phyloP scores from a whole-genome alignment of 805 yeast species.

The Saccharomycopsis sp. region DNA sequence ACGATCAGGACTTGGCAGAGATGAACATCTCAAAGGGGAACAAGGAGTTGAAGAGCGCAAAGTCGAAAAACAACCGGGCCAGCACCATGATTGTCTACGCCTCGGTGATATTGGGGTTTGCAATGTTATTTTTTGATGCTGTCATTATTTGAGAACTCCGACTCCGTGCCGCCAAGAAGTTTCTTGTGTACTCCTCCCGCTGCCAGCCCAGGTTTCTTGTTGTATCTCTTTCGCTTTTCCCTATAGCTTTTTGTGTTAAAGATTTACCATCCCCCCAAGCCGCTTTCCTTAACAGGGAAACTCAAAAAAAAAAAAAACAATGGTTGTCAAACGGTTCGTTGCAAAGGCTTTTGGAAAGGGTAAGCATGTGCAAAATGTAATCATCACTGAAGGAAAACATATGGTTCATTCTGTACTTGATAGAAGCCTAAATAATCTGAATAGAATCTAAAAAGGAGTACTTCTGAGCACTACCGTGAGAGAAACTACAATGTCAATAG shows the following conservation, averaged over 20 bases:
- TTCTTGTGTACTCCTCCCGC: conserved; percentile 8
- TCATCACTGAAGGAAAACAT: conserved; percentile 73
- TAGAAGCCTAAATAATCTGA: too few species aligned
- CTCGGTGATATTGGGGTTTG: conserved; percentile 27
- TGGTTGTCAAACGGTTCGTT: conserved; percentile 78
- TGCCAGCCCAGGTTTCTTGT: too few species aligned
- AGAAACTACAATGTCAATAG: too few species aligned
- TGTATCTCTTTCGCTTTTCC: conserved; percentile 25
- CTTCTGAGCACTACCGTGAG: too few species aligned
- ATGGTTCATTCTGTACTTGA: conserved; percentile 31
- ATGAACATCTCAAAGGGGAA: conserved; percentile 35
- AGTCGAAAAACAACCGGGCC: conserved; percentile 30
- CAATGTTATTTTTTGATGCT: conserved; percentile 28
- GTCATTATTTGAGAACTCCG: conserved; percentile 4
- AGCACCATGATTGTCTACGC: conserved; percentile 27
- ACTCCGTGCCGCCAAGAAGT: conserved; percentile 10
- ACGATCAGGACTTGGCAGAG: conserved; percentile 34
- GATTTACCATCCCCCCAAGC: conserved; percentile 67
- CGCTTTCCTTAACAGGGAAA: conserved; percentile 68
- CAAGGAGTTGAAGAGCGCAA: conserved; percentile 33
- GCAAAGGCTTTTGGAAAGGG: conserved; percentile 81
- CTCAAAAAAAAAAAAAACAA: conserved; percentile 81
- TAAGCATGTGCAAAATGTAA: conserved; percentile 70
- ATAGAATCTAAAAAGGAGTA: too few species aligned
- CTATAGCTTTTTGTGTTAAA: conserved; percentile 29